Evolutionary conservation across 106 monocot genomes (phyloP).

Genomic region (Dendrobium huoshanense): DNA sequence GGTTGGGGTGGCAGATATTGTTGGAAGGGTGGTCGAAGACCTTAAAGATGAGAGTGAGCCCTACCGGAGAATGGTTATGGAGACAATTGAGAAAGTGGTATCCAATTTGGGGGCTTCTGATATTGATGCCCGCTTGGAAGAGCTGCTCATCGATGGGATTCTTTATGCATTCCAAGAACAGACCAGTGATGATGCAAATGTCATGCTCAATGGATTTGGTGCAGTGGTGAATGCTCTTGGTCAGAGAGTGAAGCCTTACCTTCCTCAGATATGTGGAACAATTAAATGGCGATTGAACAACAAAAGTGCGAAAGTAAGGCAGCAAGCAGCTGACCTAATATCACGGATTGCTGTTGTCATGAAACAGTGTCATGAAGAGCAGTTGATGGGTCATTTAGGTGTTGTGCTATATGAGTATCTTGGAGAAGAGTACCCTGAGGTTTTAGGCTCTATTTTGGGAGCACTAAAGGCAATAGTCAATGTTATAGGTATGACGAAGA

Average conservation of each 20-base stretch:
- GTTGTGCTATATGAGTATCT: conserved; percentile 90
- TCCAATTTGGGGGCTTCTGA: conserved; percentile 93
- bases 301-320: conserved; percentile 94
- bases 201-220: conserved; percentile 99
- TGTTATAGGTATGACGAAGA: conserved; percentile 99
- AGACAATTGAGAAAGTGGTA: conserved; percentile 96
- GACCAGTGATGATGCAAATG: conserved; percentile 98
- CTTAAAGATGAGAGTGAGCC: conserved; percentile 98
- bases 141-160: conserved; percentile 94
- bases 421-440: conserved; percentile 98
- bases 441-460: conserved; percentile 88
- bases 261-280: conserved; percentile 98
- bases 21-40: conserved; percentile 87
- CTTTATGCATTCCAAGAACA: conserved; percentile 96
- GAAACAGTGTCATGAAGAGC: conserved; percentile 94
- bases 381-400: conserved; percentile 94
- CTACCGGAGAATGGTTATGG: conserved; percentile 98
- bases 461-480: conserved; percentile 96
- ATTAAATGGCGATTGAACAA: conserved; percentile 97
- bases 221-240: conserved; percentile 97
- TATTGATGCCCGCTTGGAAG: conserved; percentile 86
- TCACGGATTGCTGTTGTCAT: conserved; percentile 96
- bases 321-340: conserved; percentile 95
- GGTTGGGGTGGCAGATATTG: conserved; percentile 95
- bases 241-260: conserved; percentile 86